These are phyloP conservation scores for Diaporthe nobilis DNA, from an alignment of 2,329 filamentous ascomycete species.

Conservation along the genomic window DNA sequence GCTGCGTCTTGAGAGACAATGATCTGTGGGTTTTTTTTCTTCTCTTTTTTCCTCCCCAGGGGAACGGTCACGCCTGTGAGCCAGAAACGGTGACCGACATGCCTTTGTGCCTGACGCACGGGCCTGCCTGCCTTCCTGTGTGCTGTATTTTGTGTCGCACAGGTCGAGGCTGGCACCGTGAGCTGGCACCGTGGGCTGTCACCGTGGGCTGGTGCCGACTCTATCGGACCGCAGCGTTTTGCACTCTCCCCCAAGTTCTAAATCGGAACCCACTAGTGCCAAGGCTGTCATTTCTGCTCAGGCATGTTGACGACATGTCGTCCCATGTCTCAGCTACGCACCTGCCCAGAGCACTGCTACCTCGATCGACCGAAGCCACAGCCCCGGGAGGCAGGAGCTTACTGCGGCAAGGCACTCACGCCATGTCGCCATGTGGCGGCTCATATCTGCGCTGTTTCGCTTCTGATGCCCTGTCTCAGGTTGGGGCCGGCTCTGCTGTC, in stretches of 20 bases:
- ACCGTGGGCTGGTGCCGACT: conserved; percentile 7
- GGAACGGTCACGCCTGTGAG: not conserved
- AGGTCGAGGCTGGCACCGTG: not conserved
- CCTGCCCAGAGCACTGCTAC: not conserved
- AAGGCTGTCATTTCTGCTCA: conserved; percentile 18
- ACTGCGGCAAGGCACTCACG: conserved; percentile 23
- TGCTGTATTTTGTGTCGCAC: not conserved
- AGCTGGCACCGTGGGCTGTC: not conserved
- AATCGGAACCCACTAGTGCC: conserved; percentile 29
- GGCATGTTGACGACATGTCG: conserved; percentile 9
- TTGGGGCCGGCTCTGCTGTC: conserved; percentile 10
- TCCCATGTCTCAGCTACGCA: conserved; percentile 13
- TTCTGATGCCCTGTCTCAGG: conserved; percentile 20
- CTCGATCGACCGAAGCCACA: conserved; percentile 12
- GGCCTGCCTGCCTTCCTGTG: not conserved
- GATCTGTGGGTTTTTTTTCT: not conserved
- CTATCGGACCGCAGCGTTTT: conserved; percentile 2
- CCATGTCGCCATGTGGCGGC: conserved; percentile 32
- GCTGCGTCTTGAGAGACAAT: conserved; percentile 9
- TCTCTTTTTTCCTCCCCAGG: not conserved
- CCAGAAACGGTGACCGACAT: conserved; percentile 26
- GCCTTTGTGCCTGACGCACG: not conserved
- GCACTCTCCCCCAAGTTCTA: not conserved
- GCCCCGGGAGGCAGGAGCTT: conserved; percentile 22
- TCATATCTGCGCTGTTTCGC: conserved; percentile 16